phyloP scores from a whole-genome alignment of 371 early-diverging fungal species.

The Mucor piriformis region DNA sequence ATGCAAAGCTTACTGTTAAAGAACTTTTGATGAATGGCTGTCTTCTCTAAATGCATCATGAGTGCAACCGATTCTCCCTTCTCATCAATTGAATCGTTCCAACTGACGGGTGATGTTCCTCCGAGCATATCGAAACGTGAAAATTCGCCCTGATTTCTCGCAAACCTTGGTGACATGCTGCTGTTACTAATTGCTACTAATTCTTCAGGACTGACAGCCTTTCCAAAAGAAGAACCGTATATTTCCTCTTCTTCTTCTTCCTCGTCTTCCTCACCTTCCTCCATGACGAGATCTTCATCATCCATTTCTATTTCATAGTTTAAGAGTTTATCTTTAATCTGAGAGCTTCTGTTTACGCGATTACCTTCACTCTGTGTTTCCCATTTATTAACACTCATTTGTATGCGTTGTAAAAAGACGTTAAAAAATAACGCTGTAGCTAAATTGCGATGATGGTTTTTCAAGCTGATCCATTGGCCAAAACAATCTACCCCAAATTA shows the following conservation, averaged over 20 bases:
- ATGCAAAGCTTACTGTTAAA: conserved; percentile 15
- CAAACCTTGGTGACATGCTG: not conserved
- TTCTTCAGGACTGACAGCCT: conserved; percentile 7
- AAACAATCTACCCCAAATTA: too few relatives aligned
- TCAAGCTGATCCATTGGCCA: too few relatives aligned
- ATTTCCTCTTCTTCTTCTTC: conserved; percentile 14
- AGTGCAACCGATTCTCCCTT: conserved; percentile 16
- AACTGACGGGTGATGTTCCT: not conserved
- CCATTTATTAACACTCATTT: conserved; percentile 4
- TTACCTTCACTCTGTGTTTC: conserved; percentile 19
- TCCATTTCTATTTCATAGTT: conserved; percentile 15
- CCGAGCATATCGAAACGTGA: not conserved
- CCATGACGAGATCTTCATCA: conserved; percentile 26
- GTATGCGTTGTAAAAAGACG: too few relatives aligned
- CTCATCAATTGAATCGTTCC: conserved; percentile 22
- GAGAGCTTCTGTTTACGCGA: not conserved
- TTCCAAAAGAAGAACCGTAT: not conserved
- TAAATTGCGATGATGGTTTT: too few relatives aligned
- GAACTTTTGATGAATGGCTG: conserved; percentile 23
- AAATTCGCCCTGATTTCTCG: not conserved
- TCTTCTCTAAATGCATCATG: conserved; percentile 23
- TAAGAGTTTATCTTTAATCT: not conserved
- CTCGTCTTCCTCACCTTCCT: conserved; percentile 13
- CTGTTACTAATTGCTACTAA: not conserved
- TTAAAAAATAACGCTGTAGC: too few relatives aligned